Base-by-base conservation (phyloP, 2,329 filamentous ascomycete species). In the Sclerotinia glacialis region DNA sequence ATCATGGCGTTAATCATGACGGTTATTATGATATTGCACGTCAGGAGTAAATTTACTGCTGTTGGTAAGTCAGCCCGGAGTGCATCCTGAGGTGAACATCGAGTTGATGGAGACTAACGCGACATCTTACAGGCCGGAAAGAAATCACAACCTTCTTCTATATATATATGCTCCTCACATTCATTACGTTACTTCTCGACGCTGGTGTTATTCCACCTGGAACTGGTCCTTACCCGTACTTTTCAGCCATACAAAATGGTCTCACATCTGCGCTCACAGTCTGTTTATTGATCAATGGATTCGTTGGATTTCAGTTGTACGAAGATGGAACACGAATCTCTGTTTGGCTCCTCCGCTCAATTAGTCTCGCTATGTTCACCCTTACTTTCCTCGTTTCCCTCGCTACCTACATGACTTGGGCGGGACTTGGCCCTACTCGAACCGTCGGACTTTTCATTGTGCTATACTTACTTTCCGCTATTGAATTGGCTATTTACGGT, bases 281-380 rank as follows among this genome's bases (percentile, higher is more conserved):
- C 34, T 96, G 90, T 77, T 83, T 99, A 66, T 82, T 98, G 73
- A 93, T 99, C 82, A 98, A 98, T 78, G 95, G 95, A 53, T 99
- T 99, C 76, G 94, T 99, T 64, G 95, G 95, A 44, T 99, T 99
- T 79, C 95, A 98, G 79, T 83, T 99, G 16, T 99, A 99, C 78
- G 95, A 99, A 79, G 95, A 99, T 75, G 95, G 95, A 61, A 99
- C 95, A 1, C 89, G 90, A 2, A 82, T 98, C 50, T 97, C 93
- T 0, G 89, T 99, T 53, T 99, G 95, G 95, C 87, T 97, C 73
- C 82, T 99, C 69, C 89, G 94, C 64, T 80, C 91, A 40, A 88
- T 86, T 76, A 96, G 92, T 2, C 79, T 90, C 21, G 85, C 83
- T 70, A 94, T 96, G 80, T 98, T 97, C 79, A 81, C 89, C 70